A percentile compares a stretch with the other conserved stretches of the same genome.
Conservation (phyloP, 257 asterid species). For the Scutellaria barbata region DNA sequence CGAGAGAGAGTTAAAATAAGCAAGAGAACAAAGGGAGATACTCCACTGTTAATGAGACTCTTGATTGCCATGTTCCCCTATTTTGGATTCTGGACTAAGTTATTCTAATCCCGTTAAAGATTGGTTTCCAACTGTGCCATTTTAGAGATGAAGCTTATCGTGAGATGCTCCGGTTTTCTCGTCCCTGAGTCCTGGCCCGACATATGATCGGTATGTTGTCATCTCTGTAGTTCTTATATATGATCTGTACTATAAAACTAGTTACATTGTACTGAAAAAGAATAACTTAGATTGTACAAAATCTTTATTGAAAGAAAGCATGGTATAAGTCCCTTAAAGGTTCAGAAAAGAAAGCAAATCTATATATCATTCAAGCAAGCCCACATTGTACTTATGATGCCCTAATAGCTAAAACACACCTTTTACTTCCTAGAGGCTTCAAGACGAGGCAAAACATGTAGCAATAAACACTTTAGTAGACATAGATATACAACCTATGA, state of each 20-base stretch:
- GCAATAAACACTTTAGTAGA: background rate
- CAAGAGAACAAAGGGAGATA: conserved; percentile 56
- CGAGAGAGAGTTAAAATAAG: conserved; percentile 47
- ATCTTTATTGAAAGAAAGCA: no score
- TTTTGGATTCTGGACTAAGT: conserved; percentile 69
- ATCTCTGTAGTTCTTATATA: background rate
- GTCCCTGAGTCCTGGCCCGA: background rate
- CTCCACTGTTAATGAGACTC: conserved; percentile 54
- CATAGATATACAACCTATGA: background rate
- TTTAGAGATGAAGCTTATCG: conserved; percentile 13
- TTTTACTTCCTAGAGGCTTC: conserved; percentile 8
- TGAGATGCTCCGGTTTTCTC: background rate
- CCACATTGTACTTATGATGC: background rate
- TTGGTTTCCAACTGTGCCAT: conserved; percentile 12
- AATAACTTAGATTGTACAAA: no score
- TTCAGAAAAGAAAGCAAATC: conserved; percentile 1
- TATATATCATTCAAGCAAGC: background rate
- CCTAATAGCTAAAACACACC: background rate
- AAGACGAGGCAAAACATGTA: background rate
- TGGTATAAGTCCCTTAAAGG: background rate
- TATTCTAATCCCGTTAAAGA: conserved; percentile 37
- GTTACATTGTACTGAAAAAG: background rate
- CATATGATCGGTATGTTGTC: background rate
- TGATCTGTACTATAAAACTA: background rate
- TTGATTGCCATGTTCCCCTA: conserved; percentile 63